Evolutionary conservation across 306 rosid species (phyloP), one percentile per base, ranked within the genome.

Genomic region (Urtica urens): DNA sequence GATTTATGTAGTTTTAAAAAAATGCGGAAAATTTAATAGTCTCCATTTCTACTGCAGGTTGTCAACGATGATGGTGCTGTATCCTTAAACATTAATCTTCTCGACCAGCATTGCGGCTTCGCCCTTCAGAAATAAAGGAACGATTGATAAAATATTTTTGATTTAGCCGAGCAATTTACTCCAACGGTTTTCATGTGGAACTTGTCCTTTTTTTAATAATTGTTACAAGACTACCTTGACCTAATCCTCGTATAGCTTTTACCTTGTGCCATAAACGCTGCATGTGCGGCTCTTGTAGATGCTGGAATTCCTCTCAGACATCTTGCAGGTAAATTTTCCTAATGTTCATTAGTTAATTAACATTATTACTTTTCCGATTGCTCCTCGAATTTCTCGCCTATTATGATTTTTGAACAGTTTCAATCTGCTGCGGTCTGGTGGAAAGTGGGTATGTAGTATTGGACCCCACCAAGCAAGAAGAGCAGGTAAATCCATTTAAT

Each of bases 401-500:
- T 58, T 20, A 54, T 74, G 69, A 49, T 67, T n/a, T n/a, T 46
- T 72, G 43, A 42, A 39, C 74, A 90, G 97, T 90, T 60, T 83
- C 97, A 41, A 75, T 90, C 58, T 81, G 92, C 52, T 84, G 95
- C 69, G 83, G 80, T 60, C 75, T 90, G 62, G 68, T 81, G 26
- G 85, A 81, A 30, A 59, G 60, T 62, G 81, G 87, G 47, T 51
- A 4, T 53, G 69, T 84, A 49, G 37, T 84, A 54, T 70, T 90
- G 77, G 97, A 90, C 57, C 93, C 97, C 9, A 78, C 64, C 46
- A 90, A 84, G 74, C 65, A 65, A n/a, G 97, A 90, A 86, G 97
- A 90, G 55, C 82, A 90, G 95, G 95, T 84, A 21, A 9, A 15
- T 27, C 29, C 33, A 37, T 59, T 51, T 27, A 17, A 5, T 34